Evolutionary conservation across 768 basidiomycete genomes (phyloP).

Genomic region (Russula griseocarnosa): DNA sequence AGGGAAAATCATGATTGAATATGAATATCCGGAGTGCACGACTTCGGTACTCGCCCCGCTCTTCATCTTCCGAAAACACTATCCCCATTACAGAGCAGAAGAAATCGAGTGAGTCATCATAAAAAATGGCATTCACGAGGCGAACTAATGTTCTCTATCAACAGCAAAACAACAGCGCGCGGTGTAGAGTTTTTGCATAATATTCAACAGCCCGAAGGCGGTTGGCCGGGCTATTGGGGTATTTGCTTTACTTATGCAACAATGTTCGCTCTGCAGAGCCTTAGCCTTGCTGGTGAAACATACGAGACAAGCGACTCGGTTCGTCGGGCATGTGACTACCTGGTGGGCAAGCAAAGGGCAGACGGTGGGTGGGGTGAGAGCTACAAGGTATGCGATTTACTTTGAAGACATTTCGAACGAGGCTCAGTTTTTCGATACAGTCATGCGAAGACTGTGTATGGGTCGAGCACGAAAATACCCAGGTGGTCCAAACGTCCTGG

Average conservation of each 20-base stretch:
- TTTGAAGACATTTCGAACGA: neutral
- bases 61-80: conserved; percentile 75
- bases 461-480: conserved; percentile 77
- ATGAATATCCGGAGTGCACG: conserved; percentile 94
- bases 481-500: conserved; percentile 93
- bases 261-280: conserved; percentile 90
- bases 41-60: conserved; percentile 91
- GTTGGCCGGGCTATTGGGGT: conserved; percentile 96
- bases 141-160: neutral
- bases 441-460: conserved; percentile 76
- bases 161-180: conserved; percentile 55
- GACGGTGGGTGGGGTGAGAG: conserved; percentile 99
- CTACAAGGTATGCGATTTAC: conserved; percentile 65
- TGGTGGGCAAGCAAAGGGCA: conserved; percentile 73
- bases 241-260: conserved; percentile 98
- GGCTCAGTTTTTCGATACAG: conserved; percentile 38
- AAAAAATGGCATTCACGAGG: neutral
- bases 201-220: conserved; percentile 78
- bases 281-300: conserved; percentile 85
- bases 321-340: conserved; percentile 76
- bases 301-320: conserved; percentile 68
- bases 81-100: conserved; percentile 67
- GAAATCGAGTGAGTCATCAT: conserved; percentile 67
- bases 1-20: conserved; percentile 98
- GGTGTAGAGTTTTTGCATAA: conserved; percentile 81